Evolutionary conservation across 1,284 basidiomycete genomes (phyloP), one percentile per base, ranked within the genome.

Genomic region (Leccinum idahoense): DNA sequence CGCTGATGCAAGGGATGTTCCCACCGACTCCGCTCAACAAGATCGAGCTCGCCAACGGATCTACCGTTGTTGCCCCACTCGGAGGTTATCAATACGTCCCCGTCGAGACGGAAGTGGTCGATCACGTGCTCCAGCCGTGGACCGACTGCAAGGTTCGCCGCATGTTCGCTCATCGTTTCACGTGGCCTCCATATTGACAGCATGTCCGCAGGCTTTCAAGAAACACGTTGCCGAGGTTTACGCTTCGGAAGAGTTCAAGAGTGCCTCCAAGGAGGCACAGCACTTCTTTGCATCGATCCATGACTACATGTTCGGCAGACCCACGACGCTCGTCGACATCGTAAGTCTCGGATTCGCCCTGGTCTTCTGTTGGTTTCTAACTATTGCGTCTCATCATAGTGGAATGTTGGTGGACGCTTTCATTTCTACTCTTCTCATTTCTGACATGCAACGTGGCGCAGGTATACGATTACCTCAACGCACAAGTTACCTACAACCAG

Each of bases 51-150:
- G 92, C 93, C n/a, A 92, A 95, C 71, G 90, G 88, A 70, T 85
- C 85, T 29, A 85, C 79, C 10, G 77, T 95, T 46, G 78, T 85
- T 14, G 86, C 90, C 32, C 90, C 90, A 23, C 82, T 93, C 44
- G 85, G 85, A 4, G 92, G 93, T 0, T 94, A 94, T 76, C 90
- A 93, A 75, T 93, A 93, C 67, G 82, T 93, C 63, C 89, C 90
- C 39, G 84, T 93, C 58, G 86, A 92, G 75, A 91, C 92, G 68
- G 88, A 91, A 54, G 83, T 81, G 46, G 89, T 92, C 67, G 90
- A 92, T 71, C 84, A 87, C 68, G 89, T 90, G 62, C 79, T 95
- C 68, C 91, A 95, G 76, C 85, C 87, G 57, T 94, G 90, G 89
- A 91, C 89, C n/a, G 82, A 87, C 69, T 93, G 92, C 79, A 87